Conservation (phyloP, 345 rosid species). For the Mercurialis annua region DNA sequence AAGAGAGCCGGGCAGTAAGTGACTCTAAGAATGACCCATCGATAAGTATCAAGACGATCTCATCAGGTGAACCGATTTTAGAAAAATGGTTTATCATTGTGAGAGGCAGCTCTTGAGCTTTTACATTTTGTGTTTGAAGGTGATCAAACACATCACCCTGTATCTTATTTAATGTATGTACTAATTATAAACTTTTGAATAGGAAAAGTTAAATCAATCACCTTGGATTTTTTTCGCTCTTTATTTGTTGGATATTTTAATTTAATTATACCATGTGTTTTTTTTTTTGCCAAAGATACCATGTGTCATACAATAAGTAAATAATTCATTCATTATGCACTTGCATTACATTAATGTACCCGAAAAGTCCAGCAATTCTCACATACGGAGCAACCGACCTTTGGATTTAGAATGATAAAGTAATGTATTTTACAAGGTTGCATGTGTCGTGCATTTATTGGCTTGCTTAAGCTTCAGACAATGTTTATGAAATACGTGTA, state of each 20-base stretch:
- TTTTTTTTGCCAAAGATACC: too few relatives aligned
- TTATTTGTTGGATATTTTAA: too few relatives aligned
- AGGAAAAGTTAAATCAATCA: not conserved
- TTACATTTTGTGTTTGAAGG: not conserved
- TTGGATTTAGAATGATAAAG: not conserved
- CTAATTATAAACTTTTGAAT: not conserved
- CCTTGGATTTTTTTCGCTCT: too few relatives aligned
- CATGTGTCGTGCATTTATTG: conserved; percentile 2
- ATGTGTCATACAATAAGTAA: not conserved
- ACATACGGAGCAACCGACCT: conserved; percentile 18
- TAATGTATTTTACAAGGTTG: not conserved
- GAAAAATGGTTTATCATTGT: not conserved
- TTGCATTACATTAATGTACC: too few relatives aligned
- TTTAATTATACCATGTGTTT: too few relatives aligned
- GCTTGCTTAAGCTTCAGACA: not conserved
- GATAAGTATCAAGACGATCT: conserved; percentile 1
- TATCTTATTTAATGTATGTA: not conserved
- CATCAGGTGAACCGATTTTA: too few relatives aligned
- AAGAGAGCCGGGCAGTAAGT: conserved; percentile 32
- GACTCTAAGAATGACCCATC: conserved; percentile 15
- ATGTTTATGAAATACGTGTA: conserved; percentile 28
- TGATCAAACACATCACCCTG: conserved; percentile 8
- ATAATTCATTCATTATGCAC: too few relatives aligned
- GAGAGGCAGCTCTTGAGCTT: conserved; percentile 3
- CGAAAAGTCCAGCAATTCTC: not conserved